A percentile compares a stretch with the other conserved stretches of the same genome.
phyloP scores from a whole-genome alignment of 495 filamentous ascomycete species.

The Lasiosphaeriaceae sp. region DNA sequence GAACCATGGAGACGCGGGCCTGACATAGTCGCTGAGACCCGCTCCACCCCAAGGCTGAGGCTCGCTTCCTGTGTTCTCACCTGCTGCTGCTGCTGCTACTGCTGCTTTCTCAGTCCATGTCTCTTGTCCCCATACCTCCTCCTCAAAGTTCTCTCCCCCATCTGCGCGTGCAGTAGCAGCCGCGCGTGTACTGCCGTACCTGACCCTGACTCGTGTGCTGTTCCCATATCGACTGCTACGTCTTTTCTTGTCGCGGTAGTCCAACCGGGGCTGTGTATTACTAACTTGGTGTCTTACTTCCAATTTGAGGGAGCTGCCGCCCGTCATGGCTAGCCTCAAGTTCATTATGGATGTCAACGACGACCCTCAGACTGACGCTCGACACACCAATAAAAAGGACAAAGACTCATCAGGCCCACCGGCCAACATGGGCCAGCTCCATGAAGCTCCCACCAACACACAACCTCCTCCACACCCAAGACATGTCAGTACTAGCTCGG shows the following conservation, averaged over 20 bases:
- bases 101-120: background rate
- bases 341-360: constrained; percentile 47
- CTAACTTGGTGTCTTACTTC: constrained; percentile 37
- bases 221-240: constrained; percentile 26
- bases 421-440: constrained; percentile 22
- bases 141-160: constrained; percentile 13
- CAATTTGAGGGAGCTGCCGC: constrained; percentile 39
- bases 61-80: background rate
- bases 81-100: background rate
- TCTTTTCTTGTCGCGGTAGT: constrained; percentile 25
- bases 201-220: constrained; percentile 15
- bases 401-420: constrained; percentile 31
- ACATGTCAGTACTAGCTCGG: constrained; percentile 26
- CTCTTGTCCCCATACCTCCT: constrained; percentile 4
- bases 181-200: constrained; percentile 30
- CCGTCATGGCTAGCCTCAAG: constrained; percentile 44
- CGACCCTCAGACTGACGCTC: constrained; percentile 29
- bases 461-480: constrained; percentile 13
- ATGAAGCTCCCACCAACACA: constrained; percentile 13
- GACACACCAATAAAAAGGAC: constrained; percentile 36
- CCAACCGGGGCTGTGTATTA: constrained; percentile 34
- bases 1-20: constrained; percentile 2
- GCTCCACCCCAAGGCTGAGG: background rate
- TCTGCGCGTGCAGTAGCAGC: constrained; percentile 25
- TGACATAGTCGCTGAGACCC: background rate